Conservation (phyloP, 129 eudicot genomes). For the Flaveria brownii region DNA sequence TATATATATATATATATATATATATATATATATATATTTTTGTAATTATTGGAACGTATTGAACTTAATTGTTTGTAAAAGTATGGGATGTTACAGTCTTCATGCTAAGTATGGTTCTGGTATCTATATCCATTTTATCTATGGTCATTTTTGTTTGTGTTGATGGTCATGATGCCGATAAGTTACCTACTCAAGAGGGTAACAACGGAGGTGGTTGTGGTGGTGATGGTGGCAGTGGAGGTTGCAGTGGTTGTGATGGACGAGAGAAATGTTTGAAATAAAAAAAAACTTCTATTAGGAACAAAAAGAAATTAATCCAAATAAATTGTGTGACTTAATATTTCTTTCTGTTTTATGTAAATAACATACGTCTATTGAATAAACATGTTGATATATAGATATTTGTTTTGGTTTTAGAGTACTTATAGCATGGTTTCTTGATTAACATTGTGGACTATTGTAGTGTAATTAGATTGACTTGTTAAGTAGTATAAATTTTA, state of each 20-base stretch:
- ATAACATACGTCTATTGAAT: not conserved
- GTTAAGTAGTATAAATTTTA: too few relatives aligned
- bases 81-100: not conserved
- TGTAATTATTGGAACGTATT: too few relatives aligned
- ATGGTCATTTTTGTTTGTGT: slow-evolving; percentile 11
- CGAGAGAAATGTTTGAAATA: not conserved
- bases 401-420: not conserved
- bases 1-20: too few relatives aligned
- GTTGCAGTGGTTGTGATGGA: not conserved
- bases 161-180: not conserved
- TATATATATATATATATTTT: too few relatives aligned
- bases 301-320: not conserved
- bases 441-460: too few relatives aligned
- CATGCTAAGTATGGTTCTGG: slow-evolving; percentile 3
- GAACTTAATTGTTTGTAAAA: too few relatives aligned
- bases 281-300: not conserved
- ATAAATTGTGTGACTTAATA: not conserved
- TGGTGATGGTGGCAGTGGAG: not conserved
- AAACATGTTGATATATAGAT: not conserved
- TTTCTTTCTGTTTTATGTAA: not conserved
- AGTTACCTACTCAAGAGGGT: not conserved
- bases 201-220: not conserved
- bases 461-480: too few relatives aligned
- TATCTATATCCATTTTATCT: slow-evolving; percentile 1
- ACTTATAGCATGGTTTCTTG: not conserved